Percentiles rank a stretch among this genome's conserved stretches.
phyloP scores from a whole-genome alignment of 2,329 filamentous ascomycete species.

The Penicillium aurantiogriseum region DNA sequence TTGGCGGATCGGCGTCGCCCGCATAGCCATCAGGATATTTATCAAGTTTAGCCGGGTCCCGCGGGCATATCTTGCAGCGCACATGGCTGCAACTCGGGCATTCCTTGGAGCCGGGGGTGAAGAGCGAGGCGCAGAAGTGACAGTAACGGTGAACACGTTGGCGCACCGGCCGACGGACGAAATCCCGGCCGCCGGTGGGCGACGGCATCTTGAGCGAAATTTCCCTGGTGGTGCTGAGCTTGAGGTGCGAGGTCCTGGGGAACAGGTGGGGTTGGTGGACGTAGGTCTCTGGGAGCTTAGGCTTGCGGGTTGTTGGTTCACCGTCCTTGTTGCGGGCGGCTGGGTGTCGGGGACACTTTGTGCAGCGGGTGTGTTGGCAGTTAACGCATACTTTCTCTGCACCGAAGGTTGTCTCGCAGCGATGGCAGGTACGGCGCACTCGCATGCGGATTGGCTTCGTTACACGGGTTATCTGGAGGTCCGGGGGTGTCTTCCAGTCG shows the following conservation, averaged over 20 bases:
- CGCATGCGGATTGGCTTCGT: slow-evolving; percentile 49
- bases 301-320: slow-evolving; percentile 43
- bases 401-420: slow-evolving; percentile 73
- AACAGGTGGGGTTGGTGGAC: slow-evolving; percentile 44
- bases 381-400: slow-evolving; percentile 68
- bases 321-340: slow-evolving; percentile 62
- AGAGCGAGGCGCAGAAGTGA: slow-evolving; percentile 68
- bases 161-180: slow-evolving; percentile 68
- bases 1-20: slow-evolving; percentile 43
- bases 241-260: slow-evolving; percentile 14
- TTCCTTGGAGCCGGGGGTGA: slow-evolving; percentile 57
- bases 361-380: slow-evolving; percentile 79
- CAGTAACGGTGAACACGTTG: slow-evolving; percentile 74
- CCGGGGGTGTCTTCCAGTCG: slow-evolving; percentile 41
- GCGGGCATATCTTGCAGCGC: slow-evolving; percentile 76
- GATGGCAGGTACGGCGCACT: slow-evolving; percentile 66
- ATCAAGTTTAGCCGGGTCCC: slow-evolving; percentile 60
- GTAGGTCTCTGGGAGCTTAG: slow-evolving; percentile 34
- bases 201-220: slow-evolving; percentile 52
- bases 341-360: slow-evolving; percentile 73
- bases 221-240: slow-evolving; percentile 23
- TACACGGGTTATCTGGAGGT: slow-evolving; percentile 41
- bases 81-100: slow-evolving; percentile 69
- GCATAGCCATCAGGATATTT: slow-evolving; percentile 49
- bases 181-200: slow-evolving; percentile 65